phyloP scores from a whole-genome alignment of 495 filamentous ascomycete genomes.

The Letharia columbiana region DNA sequence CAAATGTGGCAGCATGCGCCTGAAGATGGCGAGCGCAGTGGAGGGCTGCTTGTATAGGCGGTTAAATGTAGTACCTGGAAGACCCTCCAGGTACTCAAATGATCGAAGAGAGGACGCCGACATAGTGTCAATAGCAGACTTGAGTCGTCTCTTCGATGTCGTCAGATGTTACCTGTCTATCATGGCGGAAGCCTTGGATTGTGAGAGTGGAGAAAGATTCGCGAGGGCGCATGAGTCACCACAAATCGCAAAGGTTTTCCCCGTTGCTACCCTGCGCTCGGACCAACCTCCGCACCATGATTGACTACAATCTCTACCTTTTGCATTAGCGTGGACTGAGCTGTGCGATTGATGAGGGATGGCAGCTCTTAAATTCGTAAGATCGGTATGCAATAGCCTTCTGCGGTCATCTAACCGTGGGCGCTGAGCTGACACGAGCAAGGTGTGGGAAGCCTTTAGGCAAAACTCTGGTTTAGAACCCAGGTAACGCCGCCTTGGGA shows the following conservation, averaged over 20 bases:
- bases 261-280: conserved; percentile 3
- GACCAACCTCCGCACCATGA: not conserved
- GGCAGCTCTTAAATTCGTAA: conserved; percentile 54
- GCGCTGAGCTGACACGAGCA: not conserved
- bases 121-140: conserved; percentile 37
- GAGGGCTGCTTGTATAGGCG: conserved; percentile 93
- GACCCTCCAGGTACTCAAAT: conserved; percentile 82
- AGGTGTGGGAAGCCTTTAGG: conserved; percentile 80
- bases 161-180: conserved; percentile 10
- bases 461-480: conserved; percentile 78
- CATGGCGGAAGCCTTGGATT: not conserved
- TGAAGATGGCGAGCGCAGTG: conserved; percentile 88
- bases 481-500: conserved; percentile 45
- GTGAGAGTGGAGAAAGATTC: not conserved
- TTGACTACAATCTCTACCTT: not conserved
- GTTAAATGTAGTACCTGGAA: conserved; percentile 78
- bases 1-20: conserved; percentile 89
- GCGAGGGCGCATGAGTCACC: not conserved
- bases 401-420: no score
- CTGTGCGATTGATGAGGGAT: conserved; percentile 28
- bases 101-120: conserved; percentile 57
- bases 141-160: not conserved
- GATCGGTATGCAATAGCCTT: conserved; percentile 40
- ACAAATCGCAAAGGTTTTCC: not conserved
- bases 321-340: not conserved